Conservation (phyloP, 768 basidiomycete species). For the Cystobasidium onofrii region DNA sequence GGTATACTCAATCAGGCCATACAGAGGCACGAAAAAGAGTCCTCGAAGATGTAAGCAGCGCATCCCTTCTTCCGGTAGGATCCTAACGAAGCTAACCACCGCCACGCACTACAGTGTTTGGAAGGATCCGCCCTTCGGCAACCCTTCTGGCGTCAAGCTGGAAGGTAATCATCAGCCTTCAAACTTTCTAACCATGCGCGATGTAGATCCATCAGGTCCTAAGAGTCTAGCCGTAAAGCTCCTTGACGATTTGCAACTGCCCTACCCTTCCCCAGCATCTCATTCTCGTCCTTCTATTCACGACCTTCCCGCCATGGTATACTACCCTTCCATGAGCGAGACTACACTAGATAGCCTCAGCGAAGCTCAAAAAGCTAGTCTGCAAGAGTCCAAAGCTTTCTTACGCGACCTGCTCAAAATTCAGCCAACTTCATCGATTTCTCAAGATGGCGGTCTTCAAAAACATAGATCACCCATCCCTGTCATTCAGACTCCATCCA, state of each 20-base stretch:
- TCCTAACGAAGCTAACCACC: no score
- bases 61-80: background rate
- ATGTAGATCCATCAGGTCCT: background rate
- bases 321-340: background rate
- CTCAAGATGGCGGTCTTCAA: no score
- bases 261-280: background rate
- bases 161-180: background rate
- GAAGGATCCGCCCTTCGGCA: background rate
- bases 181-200: background rate
- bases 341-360: background rate
- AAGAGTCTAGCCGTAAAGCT: background rate
- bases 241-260: background rate
- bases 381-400: background rate
- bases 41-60: background rate
- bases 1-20: background rate
- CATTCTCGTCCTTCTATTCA: background rate
- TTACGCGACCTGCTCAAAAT: background rate
- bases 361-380: background rate
- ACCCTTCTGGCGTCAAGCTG: background rate
- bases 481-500: background rate
- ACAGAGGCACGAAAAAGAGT: background rate
- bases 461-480: background rate
- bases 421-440: no score
- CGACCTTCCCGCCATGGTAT: background rate
- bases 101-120: constrained; percentile 7